Evolutionary conservation across 257 asterid genomes (phyloP).

Genomic region (Linaria vulgaris): DNA sequence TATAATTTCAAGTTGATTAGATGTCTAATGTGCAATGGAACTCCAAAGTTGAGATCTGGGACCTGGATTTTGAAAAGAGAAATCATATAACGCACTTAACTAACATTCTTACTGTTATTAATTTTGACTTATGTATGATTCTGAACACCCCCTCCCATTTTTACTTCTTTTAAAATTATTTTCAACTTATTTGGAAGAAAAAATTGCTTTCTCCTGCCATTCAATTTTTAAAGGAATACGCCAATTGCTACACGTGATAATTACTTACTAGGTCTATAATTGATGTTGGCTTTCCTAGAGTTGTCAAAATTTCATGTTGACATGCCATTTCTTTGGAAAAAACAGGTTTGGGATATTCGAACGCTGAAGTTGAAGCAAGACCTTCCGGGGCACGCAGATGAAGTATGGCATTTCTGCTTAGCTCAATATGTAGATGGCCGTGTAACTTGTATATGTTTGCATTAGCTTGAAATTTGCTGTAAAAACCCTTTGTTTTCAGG

Average conservation of each 20-base stretch:
- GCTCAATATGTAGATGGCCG: background rate
- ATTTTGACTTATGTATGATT: background rate
- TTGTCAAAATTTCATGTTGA: slow-evolving; percentile 16
- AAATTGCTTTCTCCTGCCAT: background rate
- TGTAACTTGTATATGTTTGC: no score
- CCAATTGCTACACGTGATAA: background rate
- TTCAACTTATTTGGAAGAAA: background rate
- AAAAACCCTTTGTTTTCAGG: slow-evolving; percentile 42
- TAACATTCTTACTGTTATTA: background rate
- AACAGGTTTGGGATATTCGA: slow-evolving; percentile 96
- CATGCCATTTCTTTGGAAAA: slow-evolving; percentile 5
- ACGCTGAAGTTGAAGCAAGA: slow-evolving; percentile 86
- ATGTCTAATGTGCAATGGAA: background rate
- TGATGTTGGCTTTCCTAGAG: background rate
- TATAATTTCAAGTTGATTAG: background rate
- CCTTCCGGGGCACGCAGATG: slow-evolving; percentile 98
- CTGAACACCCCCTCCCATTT: background rate
- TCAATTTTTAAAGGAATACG: background rate
- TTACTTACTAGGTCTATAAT: background rate
- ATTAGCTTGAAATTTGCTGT: slow-evolving; percentile 1
- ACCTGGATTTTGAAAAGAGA: background rate
- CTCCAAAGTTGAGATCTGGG: background rate
- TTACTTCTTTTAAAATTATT: background rate
- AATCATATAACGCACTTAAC: background rate
- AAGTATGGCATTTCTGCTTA: slow-evolving; percentile 43